Conservation (phyloP, 75 land plant genomes). For the Cryptomeria japonica region DNA sequence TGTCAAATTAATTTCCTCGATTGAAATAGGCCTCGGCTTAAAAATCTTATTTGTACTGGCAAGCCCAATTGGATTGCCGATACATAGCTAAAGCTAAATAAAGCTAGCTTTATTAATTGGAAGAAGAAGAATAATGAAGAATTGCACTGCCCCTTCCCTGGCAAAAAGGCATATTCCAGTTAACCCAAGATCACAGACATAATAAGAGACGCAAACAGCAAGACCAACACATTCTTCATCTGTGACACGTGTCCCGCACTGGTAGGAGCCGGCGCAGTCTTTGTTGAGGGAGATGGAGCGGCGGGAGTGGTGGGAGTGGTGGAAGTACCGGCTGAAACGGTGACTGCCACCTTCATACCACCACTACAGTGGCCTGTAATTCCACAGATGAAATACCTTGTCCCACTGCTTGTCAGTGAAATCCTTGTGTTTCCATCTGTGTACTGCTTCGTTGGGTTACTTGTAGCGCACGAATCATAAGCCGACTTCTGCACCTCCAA, state of each 20-base stretch:
- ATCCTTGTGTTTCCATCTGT: slow-evolving; percentile 12
- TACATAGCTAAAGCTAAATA: too few relatives aligned
- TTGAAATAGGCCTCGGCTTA: too few relatives aligned
- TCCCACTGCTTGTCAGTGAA: slow-evolving; percentile 21
- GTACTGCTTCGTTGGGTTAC: neutral
- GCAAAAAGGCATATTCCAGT: too few relatives aligned
- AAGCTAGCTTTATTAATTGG: too few relatives aligned
- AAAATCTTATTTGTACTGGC: too few relatives aligned
- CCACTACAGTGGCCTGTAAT: slow-evolving; percentile 24
- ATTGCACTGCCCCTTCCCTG: too few relatives aligned
- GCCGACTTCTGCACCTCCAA: too few relatives aligned
- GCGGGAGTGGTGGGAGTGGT: neutral
- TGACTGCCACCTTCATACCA: neutral
- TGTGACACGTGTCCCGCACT: neutral
- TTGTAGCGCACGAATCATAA: too few relatives aligned
- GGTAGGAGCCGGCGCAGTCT: neutral
- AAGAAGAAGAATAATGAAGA: too few relatives aligned
- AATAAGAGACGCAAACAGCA: neutral
- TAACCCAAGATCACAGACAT: neutral
- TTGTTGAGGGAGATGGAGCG: slow-evolving; percentile 4
- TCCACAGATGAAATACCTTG: slow-evolving; percentile 42
- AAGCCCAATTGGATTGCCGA: too few relatives aligned
- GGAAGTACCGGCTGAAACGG: neutral
- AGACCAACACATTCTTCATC: neutral
- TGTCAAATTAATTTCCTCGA: too few relatives aligned